Percentiles rank a stretch among this genome's conserved stretches.
Conservation (phyloP, 2,329 filamentous ascomycete species). For the Ophiostoma ulmi region DNA sequence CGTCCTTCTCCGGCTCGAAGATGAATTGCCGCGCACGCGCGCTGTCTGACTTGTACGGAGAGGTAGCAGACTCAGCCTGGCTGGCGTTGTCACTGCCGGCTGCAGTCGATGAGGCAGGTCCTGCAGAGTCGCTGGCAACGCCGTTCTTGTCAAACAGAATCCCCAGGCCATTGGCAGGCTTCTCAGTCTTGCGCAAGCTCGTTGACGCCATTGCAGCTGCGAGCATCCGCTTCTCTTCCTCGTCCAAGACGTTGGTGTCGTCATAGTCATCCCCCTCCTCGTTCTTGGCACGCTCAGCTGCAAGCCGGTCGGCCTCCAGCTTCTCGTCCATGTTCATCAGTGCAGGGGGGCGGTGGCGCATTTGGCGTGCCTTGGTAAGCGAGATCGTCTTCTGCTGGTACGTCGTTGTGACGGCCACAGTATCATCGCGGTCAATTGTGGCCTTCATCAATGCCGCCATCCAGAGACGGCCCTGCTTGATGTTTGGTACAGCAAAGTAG, state of each 20-base stretch:
- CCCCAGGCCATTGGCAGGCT: conserved; percentile 33
- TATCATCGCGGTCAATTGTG: conserved; percentile 88
- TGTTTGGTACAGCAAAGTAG: conserved; percentile 91
- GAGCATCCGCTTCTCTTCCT: conserved; percentile 28
- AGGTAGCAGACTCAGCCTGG: not conserved
- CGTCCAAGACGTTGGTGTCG: conserved; percentile 23
- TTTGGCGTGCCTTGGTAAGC: conserved; percentile 76
- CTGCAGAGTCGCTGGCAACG: not conserved
- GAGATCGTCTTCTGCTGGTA: conserved; percentile 98
- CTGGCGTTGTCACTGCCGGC: not conserved
- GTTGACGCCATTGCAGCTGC: conserved; percentile 28
- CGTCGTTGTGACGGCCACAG: conserved; percentile 74
- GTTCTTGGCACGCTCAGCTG: conserved; percentile 18
- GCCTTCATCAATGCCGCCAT: conserved; percentile 99
- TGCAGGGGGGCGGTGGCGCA: conserved; percentile 85
- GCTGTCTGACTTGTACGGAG: conserved; percentile 33
- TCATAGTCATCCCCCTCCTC: conserved; percentile 25
- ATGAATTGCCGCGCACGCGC: conserved; percentile 32
- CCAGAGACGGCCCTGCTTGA: conserved; percentile 85
- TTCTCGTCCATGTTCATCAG: conserved; percentile 66
- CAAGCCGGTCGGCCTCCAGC: conserved; percentile 29
- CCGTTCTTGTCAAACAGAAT: conserved; percentile 40
- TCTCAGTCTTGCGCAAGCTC: conserved; percentile 25
- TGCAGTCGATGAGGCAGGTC: not conserved
- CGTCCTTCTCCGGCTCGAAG: conserved; percentile 34